A percentile compares a stretch with the other conserved stretches of the same genome.
phyloP scores from a whole-genome alignment of 345 rosid genomes.

The Chamaenerion angustifolium region DNA sequence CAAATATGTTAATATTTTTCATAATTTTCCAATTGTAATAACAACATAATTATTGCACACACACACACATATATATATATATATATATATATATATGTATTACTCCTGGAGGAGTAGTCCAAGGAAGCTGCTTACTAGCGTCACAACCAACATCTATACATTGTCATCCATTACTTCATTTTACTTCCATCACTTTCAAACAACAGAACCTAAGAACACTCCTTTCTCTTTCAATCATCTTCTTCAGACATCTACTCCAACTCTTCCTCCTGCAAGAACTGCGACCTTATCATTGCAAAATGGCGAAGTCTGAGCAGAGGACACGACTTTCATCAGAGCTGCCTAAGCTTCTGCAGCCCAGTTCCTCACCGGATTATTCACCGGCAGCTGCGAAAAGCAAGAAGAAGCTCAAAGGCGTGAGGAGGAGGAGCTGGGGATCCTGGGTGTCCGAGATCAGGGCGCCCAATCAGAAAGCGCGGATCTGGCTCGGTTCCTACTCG shows the following conservation, averaged over 20 bases:
- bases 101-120: too few relatives aligned
- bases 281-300: not conserved
- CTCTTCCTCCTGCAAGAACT: too few relatives aligned
- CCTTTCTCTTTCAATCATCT: not conserved
- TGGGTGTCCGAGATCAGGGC: constrained; percentile 98
- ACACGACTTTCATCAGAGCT: constrained; percentile 8
- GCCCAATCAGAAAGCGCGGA: constrained; percentile 91
- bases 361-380: not conserved
- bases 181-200: too few relatives aligned
- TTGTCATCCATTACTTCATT: too few relatives aligned
- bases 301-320: constrained; percentile 54
- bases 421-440: constrained; percentile 99
- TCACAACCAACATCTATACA: too few relatives aligned
- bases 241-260: too few relatives aligned
- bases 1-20: too few relatives aligned
- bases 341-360: constrained; percentile 16
- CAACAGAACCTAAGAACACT: not conserved
- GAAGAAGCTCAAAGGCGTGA: constrained; percentile 76
- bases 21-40: too few relatives aligned
- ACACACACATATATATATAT: too few relatives aligned
- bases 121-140: too few relatives aligned
- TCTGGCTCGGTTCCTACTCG: constrained; percentile 95
- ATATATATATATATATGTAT: too few relatives aligned
- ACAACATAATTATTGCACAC: too few relatives aligned
- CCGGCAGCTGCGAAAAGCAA: constrained; percentile 13